phyloP scores from a whole-genome alignment of 768 basidiomycete genomes.

The Tubosaeta sp. region DNA sequence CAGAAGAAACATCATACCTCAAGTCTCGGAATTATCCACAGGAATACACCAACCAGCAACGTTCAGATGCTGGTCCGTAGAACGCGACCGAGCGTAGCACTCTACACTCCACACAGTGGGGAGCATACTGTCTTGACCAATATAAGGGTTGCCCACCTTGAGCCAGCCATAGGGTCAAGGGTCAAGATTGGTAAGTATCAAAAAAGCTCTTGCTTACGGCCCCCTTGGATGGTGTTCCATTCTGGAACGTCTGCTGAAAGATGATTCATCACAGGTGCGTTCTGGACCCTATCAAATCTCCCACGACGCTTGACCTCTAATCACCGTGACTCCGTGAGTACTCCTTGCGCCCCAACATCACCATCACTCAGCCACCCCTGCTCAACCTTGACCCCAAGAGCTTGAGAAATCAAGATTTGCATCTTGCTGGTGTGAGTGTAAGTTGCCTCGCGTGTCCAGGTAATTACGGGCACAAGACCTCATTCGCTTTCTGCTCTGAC shows the following conservation, averaged over 20 bases:
- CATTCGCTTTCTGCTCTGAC: constrained; percentile 58
- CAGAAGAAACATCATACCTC: not conserved
- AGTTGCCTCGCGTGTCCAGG: constrained; percentile 51
- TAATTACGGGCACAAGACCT: not conserved
- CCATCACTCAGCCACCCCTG: not conserved
- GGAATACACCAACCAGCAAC: not conserved
- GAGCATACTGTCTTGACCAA: no score
- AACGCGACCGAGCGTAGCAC: not conserved
- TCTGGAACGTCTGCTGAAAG: not conserved
- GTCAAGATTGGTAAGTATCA: no score
- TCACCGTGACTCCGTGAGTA: not conserved
- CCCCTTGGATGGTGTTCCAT: not conserved
- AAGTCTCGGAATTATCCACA: not conserved
- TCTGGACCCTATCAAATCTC: not conserved
- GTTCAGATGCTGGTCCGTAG: not conserved
- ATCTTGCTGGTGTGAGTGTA: constrained; percentile 68
- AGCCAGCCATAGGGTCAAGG: no score
- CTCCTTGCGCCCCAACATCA: not conserved
- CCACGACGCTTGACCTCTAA: not conserved
- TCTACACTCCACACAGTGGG: not conserved
- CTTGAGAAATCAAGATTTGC: constrained; percentile 25
- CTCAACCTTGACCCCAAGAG: not conserved
- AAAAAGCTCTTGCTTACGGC: not conserved
- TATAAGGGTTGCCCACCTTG: not conserved
- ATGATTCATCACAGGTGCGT: not conserved